Percentiles rank a stretch among this genome's conserved stretches.
Evolutionary conservation across 2,329 filamentous ascomycete genomes (phyloP).

Genomic region (Fusarium acutatum): DNA sequence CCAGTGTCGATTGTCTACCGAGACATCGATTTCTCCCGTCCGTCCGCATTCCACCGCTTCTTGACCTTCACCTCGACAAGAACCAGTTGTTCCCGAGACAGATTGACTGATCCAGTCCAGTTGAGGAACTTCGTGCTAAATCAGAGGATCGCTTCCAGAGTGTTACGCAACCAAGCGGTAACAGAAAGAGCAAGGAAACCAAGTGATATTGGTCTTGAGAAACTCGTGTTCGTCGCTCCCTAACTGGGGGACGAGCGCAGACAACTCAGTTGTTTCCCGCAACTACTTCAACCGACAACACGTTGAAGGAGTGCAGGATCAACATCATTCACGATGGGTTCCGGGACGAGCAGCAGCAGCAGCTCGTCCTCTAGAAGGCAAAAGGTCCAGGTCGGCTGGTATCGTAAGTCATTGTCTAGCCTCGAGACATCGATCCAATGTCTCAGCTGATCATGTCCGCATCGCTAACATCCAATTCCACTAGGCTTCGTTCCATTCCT

Average conservation of each 20-base stretch:
- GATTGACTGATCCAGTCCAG: constrained; percentile 15
- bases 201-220: constrained; percentile 6
- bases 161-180: constrained; percentile 6
- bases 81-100: constrained; percentile 31
- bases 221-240: constrained; percentile 37
- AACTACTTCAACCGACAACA: constrained; percentile 6
- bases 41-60: constrained; percentile 36
- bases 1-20: constrained; percentile 27
- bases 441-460: not conserved
- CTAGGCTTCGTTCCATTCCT: constrained; percentile 73
- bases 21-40: constrained; percentile 18
- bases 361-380: constrained; percentile 43
- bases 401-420: constrained; percentile 50
- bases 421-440: constrained; percentile 28
- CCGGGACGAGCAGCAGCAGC: constrained; percentile 36
- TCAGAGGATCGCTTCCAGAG: not conserved
- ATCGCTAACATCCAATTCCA: constrained; percentile 32
- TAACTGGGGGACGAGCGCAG: constrained; percentile 37
- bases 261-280: constrained; percentile 21
- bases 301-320: constrained; percentile 27
- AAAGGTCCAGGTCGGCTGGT: constrained; percentile 59
- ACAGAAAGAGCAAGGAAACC: constrained; percentile 27
- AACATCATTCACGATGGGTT: constrained; percentile 36
- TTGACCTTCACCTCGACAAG: not conserved
- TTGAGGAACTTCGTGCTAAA: constrained; percentile 1